A percentile compares a stretch with the other conserved stretches of the same genome.
Conservation (phyloP, 768 basidiomycete species). For the Dentipellis fragilis region DNA sequence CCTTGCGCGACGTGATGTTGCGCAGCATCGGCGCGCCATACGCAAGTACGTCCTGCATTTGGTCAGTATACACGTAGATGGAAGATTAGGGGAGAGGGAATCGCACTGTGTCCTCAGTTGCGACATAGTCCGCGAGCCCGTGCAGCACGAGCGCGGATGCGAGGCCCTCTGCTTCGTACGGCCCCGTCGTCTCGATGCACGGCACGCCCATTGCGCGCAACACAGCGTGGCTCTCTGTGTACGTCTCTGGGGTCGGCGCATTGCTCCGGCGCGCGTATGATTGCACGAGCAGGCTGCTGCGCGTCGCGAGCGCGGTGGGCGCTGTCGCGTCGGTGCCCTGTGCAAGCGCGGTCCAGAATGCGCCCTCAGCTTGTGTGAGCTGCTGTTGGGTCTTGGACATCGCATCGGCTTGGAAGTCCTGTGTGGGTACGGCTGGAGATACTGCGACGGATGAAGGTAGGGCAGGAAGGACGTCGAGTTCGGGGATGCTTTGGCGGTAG, state of each 20-base stretch:
- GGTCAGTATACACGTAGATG: not conserved
- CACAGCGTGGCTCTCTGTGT: slow-evolving; percentile 59
- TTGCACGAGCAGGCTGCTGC: slow-evolving; percentile 46
- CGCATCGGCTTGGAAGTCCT: slow-evolving; percentile 5
- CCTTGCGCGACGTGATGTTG: slow-evolving; percentile 52
- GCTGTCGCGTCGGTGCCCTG: slow-evolving; percentile 3
- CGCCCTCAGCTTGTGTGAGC: slow-evolving; percentile 18
- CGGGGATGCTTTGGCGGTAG: slow-evolving; percentile 16
- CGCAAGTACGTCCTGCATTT: slow-evolving; percentile 60
- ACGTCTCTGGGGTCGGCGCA: slow-evolving; percentile 55
- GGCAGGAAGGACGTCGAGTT: slow-evolving; percentile 8
- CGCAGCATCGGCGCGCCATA: slow-evolving; percentile 79
- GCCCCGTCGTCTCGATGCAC: slow-evolving; percentile 54
- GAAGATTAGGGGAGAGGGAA: not conserved
- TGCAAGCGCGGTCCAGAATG: slow-evolving; percentile 16
- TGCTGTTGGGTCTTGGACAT: slow-evolving; percentile 19
- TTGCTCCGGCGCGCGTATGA: slow-evolving; percentile 58
- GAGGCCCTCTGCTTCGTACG: slow-evolving; percentile 80
- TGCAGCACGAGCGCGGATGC: slow-evolving; percentile 67
- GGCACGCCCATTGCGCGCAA: slow-evolving; percentile 76
- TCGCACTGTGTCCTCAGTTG: slow-evolving; percentile 79
- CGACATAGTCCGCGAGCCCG: slow-evolving; percentile 80
- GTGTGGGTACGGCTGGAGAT: not conserved
- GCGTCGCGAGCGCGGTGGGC: slow-evolving; percentile 30
- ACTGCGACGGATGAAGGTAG: not conserved